Evolutionary conservation across 768 basidiomycete species (phyloP).

Genomic region (Lactarius vividus): DNA sequence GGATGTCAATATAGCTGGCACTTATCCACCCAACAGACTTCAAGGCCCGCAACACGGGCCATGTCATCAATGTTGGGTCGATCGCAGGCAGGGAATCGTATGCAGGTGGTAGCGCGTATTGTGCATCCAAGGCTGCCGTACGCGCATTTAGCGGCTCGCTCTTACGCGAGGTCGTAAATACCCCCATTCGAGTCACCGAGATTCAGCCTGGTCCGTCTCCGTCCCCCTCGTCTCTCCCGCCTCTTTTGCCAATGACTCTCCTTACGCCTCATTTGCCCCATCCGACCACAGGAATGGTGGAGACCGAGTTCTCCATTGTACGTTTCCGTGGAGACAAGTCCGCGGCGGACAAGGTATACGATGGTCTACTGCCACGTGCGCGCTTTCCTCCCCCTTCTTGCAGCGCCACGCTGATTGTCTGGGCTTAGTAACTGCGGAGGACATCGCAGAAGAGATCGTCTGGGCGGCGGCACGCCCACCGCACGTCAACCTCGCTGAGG

Average conservation of each 20-base stretch:
- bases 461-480: constrained; percentile 92
- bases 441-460: constrained; percentile 97
- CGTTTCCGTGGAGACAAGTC: constrained; percentile 83
- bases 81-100: constrained; percentile 77
- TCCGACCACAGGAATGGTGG: constrained; percentile 63
- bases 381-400: constrained; percentile 14
- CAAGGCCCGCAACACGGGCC: constrained; percentile 53
- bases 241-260: constrained; percentile 13
- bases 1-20: constrained; percentile 27
- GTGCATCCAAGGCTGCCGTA: constrained; percentile 87
- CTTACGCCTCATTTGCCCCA: constrained; percentile 9
- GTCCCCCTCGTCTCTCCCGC: background rate
- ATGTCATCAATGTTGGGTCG: constrained; percentile 94
- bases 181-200: constrained; percentile 90
- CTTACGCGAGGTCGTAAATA: constrained; percentile 85
- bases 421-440: constrained; percentile 66
- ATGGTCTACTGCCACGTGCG: constrained; percentile 83
- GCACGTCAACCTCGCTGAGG: constrained; percentile 88
- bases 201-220: constrained; percentile 77
- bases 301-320: constrained; percentile 90
- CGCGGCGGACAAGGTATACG: constrained; percentile 87
- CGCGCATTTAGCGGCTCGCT: constrained; percentile 82
- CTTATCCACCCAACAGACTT: constrained; percentile 34
- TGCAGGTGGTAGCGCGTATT: constrained; percentile 88
- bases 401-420: background rate